Conservation (phyloP, 176 grass and related monocot genomes). For the Typha latifolia region DNA sequence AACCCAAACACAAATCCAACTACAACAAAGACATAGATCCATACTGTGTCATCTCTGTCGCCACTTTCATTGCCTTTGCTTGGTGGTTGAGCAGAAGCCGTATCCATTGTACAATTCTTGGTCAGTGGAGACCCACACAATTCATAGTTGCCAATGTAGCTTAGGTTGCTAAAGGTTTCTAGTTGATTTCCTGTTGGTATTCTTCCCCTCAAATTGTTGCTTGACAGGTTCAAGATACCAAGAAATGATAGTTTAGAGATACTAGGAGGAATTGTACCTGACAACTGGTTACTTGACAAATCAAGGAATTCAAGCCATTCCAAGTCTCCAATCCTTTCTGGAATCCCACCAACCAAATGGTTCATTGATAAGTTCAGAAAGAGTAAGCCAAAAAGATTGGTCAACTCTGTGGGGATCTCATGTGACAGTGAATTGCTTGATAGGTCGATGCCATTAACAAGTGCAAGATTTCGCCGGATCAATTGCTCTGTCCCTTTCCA, state of each 20-base stretch:
- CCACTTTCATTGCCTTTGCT: background rate
- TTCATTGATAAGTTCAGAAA: slow-evolving; percentile 70
- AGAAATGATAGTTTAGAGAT: slow-evolving; percentile 13
- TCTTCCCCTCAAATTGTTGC: background rate
- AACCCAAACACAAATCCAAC: slow-evolving; percentile 42
- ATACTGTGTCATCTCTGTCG: slow-evolving; percentile 2
- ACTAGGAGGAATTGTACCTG: slow-evolving; percentile 33
- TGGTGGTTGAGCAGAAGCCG: background rate
- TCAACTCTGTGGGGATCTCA: slow-evolving; percentile 43
- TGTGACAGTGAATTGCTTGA: slow-evolving; percentile 35
- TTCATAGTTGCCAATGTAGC: slow-evolving; percentile 40
- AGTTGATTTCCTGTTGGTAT: slow-evolving; percentile 51
- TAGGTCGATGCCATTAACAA: slow-evolving; percentile 48
- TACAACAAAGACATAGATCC: slow-evolving; percentile 30
- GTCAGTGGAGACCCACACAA: slow-evolving; percentile 45
- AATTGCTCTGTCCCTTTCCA: slow-evolving; percentile 43
- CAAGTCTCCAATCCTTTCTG: slow-evolving; percentile 28
- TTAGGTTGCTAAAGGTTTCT: slow-evolving; percentile 35
- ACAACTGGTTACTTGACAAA: slow-evolving; percentile 39
- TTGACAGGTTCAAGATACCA: slow-evolving; percentile 34
- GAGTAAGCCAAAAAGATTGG: slow-evolving; percentile 30
- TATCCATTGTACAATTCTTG: slow-evolving; percentile 11
- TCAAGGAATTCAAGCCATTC: slow-evolving; percentile 36
- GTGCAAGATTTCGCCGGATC: slow-evolving; percentile 32
- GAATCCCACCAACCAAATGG: slow-evolving; percentile 29